Base-by-base conservation (phyloP, 73 alveolate genomes). In the Stentor coeruleus region DNA sequence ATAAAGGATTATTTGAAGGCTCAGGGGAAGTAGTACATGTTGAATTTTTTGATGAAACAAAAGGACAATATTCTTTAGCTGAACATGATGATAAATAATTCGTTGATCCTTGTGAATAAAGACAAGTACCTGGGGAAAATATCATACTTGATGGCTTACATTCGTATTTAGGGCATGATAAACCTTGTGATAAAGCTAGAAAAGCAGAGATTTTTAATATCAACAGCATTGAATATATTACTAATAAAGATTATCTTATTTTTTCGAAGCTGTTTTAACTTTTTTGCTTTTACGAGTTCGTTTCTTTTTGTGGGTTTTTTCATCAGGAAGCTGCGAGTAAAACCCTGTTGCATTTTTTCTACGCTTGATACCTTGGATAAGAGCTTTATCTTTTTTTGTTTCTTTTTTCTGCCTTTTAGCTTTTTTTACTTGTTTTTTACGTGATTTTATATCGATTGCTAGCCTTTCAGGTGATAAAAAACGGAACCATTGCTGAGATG, bases 391-490 rank as follows among this genome's bases (percentile, higher is more conserved):
- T 39, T 75, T 38, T 80, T 85, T 88, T 20, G 40, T 83, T 36
- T 88, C 93, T 59, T 87, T 87, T 58, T 75, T 59, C 81, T 81
- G 86, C 77, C 76, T 84, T 72, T 76, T 82, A 3, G 89, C 89
- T 58, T 81, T 39, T 15, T 74, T 49, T 41, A 85, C 94, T 79
- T 88, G 90, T 58, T 83, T 85, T 81, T 86, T 88, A 33, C 94
- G 58, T 58, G 82, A 85, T 77, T 91, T 92, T 28, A 89, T 86
- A 83, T 91, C 97, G 74, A 91, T 91, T 28, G 93, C 93, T 14
- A 91, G 91, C 55, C 97, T 58, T 49, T 91, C 97, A 39, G 97
- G 97, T 20, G 92, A 86, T 55, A 91, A 81, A 80, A 91, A 89
- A 30, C 95, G 49, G 58, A 91, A 86, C 95, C 97, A 91, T 77